Conservation (phyloP, 1,284 basidiomycete genomes). For the Ganoderma boninense region DNA sequence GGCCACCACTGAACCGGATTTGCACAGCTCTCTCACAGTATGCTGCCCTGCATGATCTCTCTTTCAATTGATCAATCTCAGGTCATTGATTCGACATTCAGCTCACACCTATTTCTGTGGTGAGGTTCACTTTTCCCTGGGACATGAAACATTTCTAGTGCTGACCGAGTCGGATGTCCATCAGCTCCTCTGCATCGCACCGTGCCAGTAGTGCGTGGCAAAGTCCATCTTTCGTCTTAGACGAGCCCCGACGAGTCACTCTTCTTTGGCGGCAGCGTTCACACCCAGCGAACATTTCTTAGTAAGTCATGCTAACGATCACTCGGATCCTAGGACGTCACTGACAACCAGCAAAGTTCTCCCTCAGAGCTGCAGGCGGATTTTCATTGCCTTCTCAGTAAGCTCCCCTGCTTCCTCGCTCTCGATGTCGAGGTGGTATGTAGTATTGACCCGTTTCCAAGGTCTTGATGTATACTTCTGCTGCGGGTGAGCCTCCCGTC, state of each 20-base stretch:
- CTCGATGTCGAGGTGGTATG: too few relatives aligned
- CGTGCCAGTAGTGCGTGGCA: not conserved
- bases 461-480: not conserved
- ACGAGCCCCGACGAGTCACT: not conserved
- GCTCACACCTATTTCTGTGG: too few relatives aligned
- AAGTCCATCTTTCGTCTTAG: not conserved
- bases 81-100: too few relatives aligned
- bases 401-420: not conserved
- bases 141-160: not conserved
- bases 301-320: not conserved
- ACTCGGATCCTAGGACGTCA: not conserved
- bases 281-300: not conserved
- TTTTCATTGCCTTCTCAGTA: not conserved
- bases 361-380: not conserved
- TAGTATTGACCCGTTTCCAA: not conserved
- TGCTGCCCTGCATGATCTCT: too few relatives aligned
- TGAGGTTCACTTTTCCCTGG: too few relatives aligned
- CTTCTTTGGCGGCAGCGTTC: not conserved
- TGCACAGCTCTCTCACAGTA: too few relatives aligned
- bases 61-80: too few relatives aligned
- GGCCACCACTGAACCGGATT: too few relatives aligned
- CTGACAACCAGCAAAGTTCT: not conserved
- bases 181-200: not conserved
- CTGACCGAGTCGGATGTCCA: not conserved
- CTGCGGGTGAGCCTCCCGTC: not conserved